Evolutionary conservation across 2,329 filamentous ascomycete genomes (phyloP), one percentile per base, ranked within the genome.

Genomic region (Apiospora hydei): DNA sequence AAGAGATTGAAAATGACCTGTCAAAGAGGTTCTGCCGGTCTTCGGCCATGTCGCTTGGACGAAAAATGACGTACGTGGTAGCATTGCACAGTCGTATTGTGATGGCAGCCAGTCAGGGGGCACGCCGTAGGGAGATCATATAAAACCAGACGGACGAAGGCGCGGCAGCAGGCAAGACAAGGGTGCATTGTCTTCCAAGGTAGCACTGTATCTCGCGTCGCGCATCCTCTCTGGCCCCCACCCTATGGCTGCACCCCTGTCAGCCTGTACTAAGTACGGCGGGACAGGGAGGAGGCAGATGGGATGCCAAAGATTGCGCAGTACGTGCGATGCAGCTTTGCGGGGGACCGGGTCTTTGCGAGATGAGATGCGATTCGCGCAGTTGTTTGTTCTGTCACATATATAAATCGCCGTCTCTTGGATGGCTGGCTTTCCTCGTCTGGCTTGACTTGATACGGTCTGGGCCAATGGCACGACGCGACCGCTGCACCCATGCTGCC

Each of bases 361-460:
- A 41, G 18, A 64, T n/a, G 57, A 64, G 30, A 64, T 64, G 57
- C 57, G 57, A 64, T 64, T 64, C 34, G 57, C n/a, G 34, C 30
- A 64, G 57, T 21, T n/a, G 18, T 41, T 64, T 38, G 57, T 38
- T 24, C 34, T 64, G 57, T 41, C 34, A 41, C 30, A 64, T 64
- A 34, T 64, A 64, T 21, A 64, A 64, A 41, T 41, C 18, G 18
- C 16, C 34, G 24, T 64, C 34, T 64, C 34, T 41, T 64, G 8
- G 41, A n/a, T n/a, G 57, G 34, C 57, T 41, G 41, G 57, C 34
- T 41, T 41, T 64, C 57, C 57, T 41, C 34, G n/a, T 64, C 21
- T n/a, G 57, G 34, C 34, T 41, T n/a, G 57, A 38, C 34, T 64
- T 34, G 34, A 41, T 64, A 41, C 2, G 21, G 30, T 34, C n/a